These are phyloP conservation scores for Pseudomicrostroma phylloplanum DNA, from an alignment of 1,284 basidiomycete genomes.

Conservation along the genomic window DNA sequence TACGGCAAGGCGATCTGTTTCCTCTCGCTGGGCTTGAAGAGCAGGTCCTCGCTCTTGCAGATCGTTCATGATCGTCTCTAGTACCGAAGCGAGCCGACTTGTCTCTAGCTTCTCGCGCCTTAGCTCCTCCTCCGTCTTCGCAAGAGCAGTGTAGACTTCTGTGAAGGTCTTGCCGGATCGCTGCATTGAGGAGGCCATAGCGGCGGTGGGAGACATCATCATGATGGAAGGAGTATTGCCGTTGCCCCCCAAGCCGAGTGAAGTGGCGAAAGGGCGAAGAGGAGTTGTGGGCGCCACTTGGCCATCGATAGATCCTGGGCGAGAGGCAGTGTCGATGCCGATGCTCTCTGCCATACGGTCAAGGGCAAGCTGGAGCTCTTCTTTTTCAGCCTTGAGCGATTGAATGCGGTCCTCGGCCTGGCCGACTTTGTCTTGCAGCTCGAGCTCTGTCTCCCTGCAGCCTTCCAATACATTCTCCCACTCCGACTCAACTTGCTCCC, in stretches of 20 bases:
- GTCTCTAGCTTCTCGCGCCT: slow-evolving; percentile 60
- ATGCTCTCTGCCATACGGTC: slow-evolving; percentile 45
- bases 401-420: slow-evolving; percentile 60
- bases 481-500: slow-evolving; percentile 69
- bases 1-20: slow-evolving; percentile 32
- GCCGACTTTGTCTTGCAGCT: slow-evolving; percentile 46
- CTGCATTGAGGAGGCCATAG: slow-evolving; percentile 71
- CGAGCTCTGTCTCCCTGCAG: slow-evolving; percentile 63
- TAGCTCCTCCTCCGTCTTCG: slow-evolving; percentile 74
- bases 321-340: slow-evolving; percentile 28
- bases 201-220: slow-evolving; percentile 63
- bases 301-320: slow-evolving; percentile 12
- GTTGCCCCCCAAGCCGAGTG: not conserved
- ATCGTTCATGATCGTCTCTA: slow-evolving; percentile 44
- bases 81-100: slow-evolving; percentile 31
- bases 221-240: slow-evolving; percentile 11
- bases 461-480: slow-evolving; percentile 67
- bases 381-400: slow-evolving; percentile 53
- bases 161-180: slow-evolving; percentile 77
- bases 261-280: slow-evolving; percentile 11
- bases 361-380: slow-evolving; percentile 39
- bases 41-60: slow-evolving; percentile 41
- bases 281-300: slow-evolving; percentile 16
- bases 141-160: slow-evolving; percentile 80
- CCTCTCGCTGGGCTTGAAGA: slow-evolving; percentile 45